Evolutionary conservation across 1,139 yeast species (phyloP).

Genomic region (Debaryomyces nepalensis): DNA sequence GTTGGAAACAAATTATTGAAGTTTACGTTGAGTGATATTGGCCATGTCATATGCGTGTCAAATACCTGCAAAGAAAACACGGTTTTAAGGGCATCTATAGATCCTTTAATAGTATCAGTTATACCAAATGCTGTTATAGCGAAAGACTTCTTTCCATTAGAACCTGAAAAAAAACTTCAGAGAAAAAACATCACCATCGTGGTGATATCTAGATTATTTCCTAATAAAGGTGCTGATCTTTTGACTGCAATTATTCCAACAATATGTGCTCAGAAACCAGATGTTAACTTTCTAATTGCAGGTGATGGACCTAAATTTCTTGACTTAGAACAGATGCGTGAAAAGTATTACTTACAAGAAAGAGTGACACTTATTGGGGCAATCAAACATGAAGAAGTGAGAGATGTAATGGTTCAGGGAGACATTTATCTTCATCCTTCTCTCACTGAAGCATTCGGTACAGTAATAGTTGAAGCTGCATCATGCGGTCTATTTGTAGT

Average conservation of each 20-base stretch:
- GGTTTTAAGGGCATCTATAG: constrained; percentile 80
- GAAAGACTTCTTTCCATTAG: constrained; percentile 73
- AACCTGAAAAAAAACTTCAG: constrained; percentile 15
- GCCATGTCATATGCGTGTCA: constrained; percentile 93
- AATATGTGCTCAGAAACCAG: constrained; percentile 66
- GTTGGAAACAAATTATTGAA: constrained; percentile 85
- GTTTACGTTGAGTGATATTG: constrained; percentile 83
- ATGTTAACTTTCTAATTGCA: constrained; percentile 82
- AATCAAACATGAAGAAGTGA: constrained; percentile 87
- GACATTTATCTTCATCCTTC: constrained; percentile 94
- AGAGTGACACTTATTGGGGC: constrained; percentile 86
- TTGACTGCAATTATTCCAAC: constrained; percentile 85
- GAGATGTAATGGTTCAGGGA: constrained; percentile 92
- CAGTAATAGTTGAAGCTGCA: constrained; percentile 96
- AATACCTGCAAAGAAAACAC: constrained; percentile 97
- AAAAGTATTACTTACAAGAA: constrained; percentile 81
- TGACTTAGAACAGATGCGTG: constrained; percentile 95
- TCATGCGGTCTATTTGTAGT: constrained; percentile 94
- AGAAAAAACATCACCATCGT: constrained; percentile 68
- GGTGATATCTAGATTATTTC: constrained; percentile 87
- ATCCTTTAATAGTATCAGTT: constrained; percentile 80
- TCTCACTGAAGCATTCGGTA: constrained; percentile 96
- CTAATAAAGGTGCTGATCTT: constrained; percentile 96
- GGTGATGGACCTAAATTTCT: constrained; percentile 97
- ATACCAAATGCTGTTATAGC: constrained; percentile 96